Evolutionary conservation across 1,284 basidiomycete species (phyloP), one percentile per base, ranked within the genome.

Genomic region (Cronartium quercuum): DNA sequence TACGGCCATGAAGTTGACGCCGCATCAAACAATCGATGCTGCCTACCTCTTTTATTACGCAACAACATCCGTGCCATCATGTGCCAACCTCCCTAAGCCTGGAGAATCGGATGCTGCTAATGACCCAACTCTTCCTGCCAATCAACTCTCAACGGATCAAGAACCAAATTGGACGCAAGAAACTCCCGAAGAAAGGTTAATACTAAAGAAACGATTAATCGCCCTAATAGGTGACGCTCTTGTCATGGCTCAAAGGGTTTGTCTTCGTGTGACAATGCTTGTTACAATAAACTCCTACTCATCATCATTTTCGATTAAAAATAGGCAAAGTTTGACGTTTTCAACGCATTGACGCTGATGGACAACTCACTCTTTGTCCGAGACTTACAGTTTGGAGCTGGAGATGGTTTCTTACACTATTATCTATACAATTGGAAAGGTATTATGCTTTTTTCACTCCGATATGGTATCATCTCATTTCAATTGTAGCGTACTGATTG

Each of bases 41-140:
- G 93, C 91, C 6, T 96, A 96, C 82, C 85, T 96, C n/a, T 96
- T 88, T 82, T 96, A 95, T 83, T 95, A 95, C 79, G 91, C 88
- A 24, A 88, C 88, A 6, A 76, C 75, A 21, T 67, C 73, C 1
- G 73, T 71, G 7, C 77, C 78, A 6, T 78, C 78, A 15, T 77
- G 76, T 34, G 62, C 69, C 6, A 75, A 78, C 42, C 66, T 79
- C 2, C 77, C 76, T 6, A 76, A 79, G 60, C 73, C 62, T 76
- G 1, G 73, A 68, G 34, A 66, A 55, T 87, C 51, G 12, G 68
- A 63, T 62, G 2, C 37, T 44, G 15, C 18, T 18, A 21, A 37
- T 24, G 44, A 42, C 55, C 18, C 74, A 62, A 13, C 10, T 70
- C 76, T 68, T 71, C 76, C 15, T 76, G 68, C 66, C 62, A 68